These are phyloP conservation scores for Alternaria panax DNA, from an alignment of 2,329 filamentous ascomycete species.

Conservation along the genomic window DNA sequence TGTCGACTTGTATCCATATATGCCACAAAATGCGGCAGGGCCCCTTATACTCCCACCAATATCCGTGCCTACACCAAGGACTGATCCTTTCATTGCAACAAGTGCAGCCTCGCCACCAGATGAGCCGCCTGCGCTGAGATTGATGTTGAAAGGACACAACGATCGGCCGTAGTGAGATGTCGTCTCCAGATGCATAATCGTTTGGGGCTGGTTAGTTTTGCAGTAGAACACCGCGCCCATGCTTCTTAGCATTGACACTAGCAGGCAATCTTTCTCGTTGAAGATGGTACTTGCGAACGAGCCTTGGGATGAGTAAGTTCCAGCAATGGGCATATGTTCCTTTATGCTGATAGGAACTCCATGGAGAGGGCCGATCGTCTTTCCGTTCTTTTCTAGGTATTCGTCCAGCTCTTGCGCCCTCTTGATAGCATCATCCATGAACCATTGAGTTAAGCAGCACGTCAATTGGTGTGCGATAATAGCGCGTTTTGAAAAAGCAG, in stretches of 20 bases:
- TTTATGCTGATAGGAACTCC: constrained; percentile 64
- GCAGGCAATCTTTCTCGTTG: constrained; percentile 61
- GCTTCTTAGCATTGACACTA: constrained; percentile 61
- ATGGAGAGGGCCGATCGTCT: constrained; percentile 49
- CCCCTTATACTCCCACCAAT: constrained; percentile 35
- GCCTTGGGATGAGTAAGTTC: constrained; percentile 65
- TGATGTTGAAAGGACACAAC: constrained; percentile 55
- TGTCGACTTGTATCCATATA: constrained; percentile 41
- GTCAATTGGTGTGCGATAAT: constrained; percentile 29
- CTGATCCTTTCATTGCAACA: constrained; percentile 28
- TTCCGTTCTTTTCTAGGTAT: constrained; percentile 46
- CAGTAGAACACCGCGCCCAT: constrained; percentile 61
- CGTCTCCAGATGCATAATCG: constrained; percentile 62
- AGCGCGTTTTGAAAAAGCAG: constrained; percentile 28
- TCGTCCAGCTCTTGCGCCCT: constrained; percentile 49
- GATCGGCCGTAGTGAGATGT: constrained; percentile 59
- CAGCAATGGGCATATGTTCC: constrained; percentile 55
- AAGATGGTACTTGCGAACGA: constrained; percentile 56
- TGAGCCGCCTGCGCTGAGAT: constrained; percentile 58
- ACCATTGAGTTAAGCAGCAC: constrained; percentile 31
- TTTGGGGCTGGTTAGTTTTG: constrained; percentile 62
- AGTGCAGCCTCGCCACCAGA: constrained; percentile 42
- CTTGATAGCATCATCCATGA: constrained; percentile 28
- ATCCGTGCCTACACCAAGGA: constrained; percentile 35
- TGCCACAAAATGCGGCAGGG: constrained; percentile 31